Percentiles rank a stretch among this genome's conserved stretches.
Conservation (phyloP, 192 early-diverging fungal species). For the Coemansia sp. region DNA sequence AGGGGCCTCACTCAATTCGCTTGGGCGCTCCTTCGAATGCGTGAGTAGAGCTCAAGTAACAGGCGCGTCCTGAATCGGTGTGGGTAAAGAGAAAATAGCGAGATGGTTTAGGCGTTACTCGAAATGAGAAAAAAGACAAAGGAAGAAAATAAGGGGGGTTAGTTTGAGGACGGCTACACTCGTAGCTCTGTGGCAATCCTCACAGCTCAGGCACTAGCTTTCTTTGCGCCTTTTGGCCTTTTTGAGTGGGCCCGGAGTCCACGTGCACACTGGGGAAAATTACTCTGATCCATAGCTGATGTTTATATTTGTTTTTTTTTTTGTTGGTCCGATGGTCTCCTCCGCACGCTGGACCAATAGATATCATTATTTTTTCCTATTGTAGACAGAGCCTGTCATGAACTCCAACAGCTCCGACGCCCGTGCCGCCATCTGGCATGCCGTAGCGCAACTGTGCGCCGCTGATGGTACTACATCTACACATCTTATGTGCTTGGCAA, state of each 20-base stretch:
- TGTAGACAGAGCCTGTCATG: conserved; percentile 12
- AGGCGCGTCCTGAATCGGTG: neutral
- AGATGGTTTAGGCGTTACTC: conserved; percentile 6
- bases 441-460: conserved; percentile 38
- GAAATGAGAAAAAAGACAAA: conserved; percentile 3
- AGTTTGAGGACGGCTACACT: conserved; percentile 4
- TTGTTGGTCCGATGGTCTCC: no score
- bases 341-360: no score
- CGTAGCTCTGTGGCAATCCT: conserved; percentile 1
- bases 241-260: conserved; percentile 1
- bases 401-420: conserved; percentile 29
- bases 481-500: neutral
- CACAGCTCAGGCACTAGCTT: neutral
- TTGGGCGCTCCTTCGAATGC: neutral
- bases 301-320: no score
- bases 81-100: conserved; percentile 1
- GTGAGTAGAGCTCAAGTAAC: neutral
- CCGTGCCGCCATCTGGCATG: conserved; percentile 41
- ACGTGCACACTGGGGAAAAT: neutral
- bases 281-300: neutral
- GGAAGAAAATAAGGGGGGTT: neutral
- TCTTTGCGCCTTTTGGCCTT: conserved; percentile 3
- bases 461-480: conserved; percentile 23
- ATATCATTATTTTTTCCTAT: neutral
- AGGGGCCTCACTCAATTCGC: neutral